Base-by-base conservation (phyloP, 805 yeast species). In the Dipodascus albidus region DNA sequence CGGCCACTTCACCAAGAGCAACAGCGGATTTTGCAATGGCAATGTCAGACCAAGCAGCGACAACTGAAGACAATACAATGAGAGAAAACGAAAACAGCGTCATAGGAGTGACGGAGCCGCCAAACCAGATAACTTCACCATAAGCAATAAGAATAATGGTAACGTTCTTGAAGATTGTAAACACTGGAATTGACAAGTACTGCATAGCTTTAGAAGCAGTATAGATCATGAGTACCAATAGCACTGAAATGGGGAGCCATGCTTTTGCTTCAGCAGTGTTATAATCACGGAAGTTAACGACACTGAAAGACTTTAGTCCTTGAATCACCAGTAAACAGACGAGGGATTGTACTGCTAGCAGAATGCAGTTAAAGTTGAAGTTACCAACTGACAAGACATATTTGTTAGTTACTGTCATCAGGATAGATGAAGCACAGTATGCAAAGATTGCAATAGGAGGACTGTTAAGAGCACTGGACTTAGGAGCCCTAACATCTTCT, bases 391-490 rank as follows among this genome's bases (percentile, higher is more conserved):
- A 79, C 55, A 93, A 85, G 55, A 93, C 98, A 67, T 83, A 91
- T 73, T 93, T 93, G 78, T 93, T 93, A 56, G 98, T 90, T 57
- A 90, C 89, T 27, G 99, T 93, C 99, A 93, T 93, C 68, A 93
- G 74, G 61, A 93, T 93, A 22, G 99, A 93, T 21, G 99, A 87
- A 53, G 78, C 75, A 77, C 99, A 93, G 80, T 93, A 93, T 38
- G 66, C 57, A 53, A 61, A 61, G 27, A 68, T 64, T 47, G 72
- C 70, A 56, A 66, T 62, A n/a, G 59, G 58, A 41, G 72, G 70
- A 54, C 66, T 66, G 62, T 68, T 68, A 47, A 53, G 55, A 11
- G 52, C 49, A 27, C 55, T 24, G 8, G 48, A 49, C 47, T 47
- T 47, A 6, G 49, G 49, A 47, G 49, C 49, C 27, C 31, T 4